Percentiles rank a stretch among this genome's conserved stretches.
Evolutionary conservation across 371 early-diverging fungal genomes (phyloP).

Genomic region (Rhizopus delemar): DNA sequence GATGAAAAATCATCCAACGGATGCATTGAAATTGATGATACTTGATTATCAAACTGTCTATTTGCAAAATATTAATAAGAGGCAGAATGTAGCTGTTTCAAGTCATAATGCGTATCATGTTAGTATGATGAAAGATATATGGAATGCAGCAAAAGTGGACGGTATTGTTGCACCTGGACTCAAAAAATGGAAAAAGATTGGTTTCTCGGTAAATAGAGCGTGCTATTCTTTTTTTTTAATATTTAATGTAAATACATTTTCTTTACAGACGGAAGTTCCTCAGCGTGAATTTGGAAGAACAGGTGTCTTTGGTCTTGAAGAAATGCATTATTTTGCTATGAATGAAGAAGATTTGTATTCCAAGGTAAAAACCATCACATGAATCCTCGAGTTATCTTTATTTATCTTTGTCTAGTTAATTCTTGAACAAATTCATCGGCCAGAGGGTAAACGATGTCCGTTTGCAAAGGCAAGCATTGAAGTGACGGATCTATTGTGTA

Average conservation of each 20-base stretch:
- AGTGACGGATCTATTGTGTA: slow-evolving; percentile 67
- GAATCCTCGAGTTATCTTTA: background rate
- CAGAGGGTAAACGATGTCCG: slow-evolving; percentile 63
- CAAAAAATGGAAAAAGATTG: slow-evolving; percentile 68
- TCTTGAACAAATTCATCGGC: slow-evolving; percentile 60
- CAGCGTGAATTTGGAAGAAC: slow-evolving; percentile 64
- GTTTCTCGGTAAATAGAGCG: slow-evolving; percentile 57
- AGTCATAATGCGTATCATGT: slow-evolving; percentile 54
- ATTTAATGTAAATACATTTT: background rate
- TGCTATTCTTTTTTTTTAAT: background rate
- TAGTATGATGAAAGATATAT: slow-evolving; percentile 60
- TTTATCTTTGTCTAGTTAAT: slow-evolving; percentile 37
- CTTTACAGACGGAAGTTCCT: slow-evolving; percentile 61
- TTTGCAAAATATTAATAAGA: slow-evolving; percentile 57
- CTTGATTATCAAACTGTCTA: slow-evolving; percentile 69
- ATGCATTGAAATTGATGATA: slow-evolving; percentile 62
- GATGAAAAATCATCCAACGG: slow-evolving; percentile 65
- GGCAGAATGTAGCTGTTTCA: slow-evolving; percentile 56
- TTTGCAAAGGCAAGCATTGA: slow-evolving; percentile 70
- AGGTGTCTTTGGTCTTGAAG: slow-evolving; percentile 71
- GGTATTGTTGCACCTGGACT: slow-evolving; percentile 37
- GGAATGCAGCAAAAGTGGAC: slow-evolving; percentile 53
- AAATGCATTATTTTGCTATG: slow-evolving; percentile 60
- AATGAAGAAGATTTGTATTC: slow-evolving; percentile 50
- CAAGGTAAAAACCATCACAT: slow-evolving; percentile 35